Evolutionary conservation across 768 basidiomycete genomes (phyloP).

Genomic region (Boletellus sp.): DNA sequence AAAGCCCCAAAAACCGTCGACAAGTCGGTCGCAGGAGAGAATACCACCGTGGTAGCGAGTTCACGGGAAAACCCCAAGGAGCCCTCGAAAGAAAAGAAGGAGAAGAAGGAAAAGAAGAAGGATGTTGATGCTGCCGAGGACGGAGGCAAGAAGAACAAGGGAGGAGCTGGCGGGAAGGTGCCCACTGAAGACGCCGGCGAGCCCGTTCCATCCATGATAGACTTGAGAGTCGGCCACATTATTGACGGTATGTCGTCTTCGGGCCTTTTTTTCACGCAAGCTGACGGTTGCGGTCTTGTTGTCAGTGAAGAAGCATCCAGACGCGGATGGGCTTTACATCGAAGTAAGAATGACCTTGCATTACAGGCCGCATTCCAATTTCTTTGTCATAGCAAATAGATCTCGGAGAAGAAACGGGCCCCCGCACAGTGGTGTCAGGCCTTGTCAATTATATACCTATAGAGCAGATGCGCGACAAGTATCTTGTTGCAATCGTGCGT

Average conservation of each 20-base stretch:
- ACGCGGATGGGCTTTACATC: constrained; percentile 96
- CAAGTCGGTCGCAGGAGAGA: constrained; percentile 23
- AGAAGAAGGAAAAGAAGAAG: constrained; percentile 54
- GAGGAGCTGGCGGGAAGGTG: constrained; percentile 31
- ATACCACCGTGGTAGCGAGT: constrained; percentile 28
- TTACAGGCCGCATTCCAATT: not conserved
- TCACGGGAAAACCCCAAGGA: constrained; percentile 39
- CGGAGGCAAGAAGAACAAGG: constrained; percentile 41
- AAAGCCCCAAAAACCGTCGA: constrained; percentile 42
- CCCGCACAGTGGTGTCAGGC: constrained; percentile 94
- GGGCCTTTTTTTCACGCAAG: not conserved
- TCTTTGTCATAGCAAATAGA: constrained; percentile 76
- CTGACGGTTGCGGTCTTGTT: constrained; percentile 4
- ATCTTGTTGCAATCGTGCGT: constrained; percentile 78
- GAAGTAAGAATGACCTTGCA: constrained; percentile 50
- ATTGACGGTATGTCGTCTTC: constrained; percentile 66
- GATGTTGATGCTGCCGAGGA: constrained; percentile 42
- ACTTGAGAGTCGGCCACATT: constrained; percentile 90
- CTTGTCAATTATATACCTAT: constrained; percentile 95
- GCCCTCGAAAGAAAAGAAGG: constrained; percentile 27
- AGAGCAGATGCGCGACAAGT: constrained; percentile 84
- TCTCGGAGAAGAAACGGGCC: constrained; percentile 90
- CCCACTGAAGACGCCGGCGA: constrained; percentile 64
- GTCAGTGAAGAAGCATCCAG: constrained; percentile 91
- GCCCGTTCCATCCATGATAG: constrained; percentile 94